A percentile compares a stretch with the other conserved stretches of the same genome.
Evolutionary conservation across 768 basidiomycete genomes (phyloP).

Genomic region (Suillus spraguei): DNA sequence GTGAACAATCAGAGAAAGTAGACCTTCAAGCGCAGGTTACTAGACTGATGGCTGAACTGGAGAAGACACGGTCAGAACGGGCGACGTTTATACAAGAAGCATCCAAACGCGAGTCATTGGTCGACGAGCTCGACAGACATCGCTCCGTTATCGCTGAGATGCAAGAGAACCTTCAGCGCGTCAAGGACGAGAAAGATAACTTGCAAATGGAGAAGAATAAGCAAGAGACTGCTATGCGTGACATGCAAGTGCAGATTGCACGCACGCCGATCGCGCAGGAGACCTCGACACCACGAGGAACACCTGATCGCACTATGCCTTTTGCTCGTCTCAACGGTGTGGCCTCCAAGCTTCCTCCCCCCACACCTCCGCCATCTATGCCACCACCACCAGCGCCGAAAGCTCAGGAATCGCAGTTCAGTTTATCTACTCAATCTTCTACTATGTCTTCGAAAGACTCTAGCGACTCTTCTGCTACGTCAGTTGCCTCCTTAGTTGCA

Average conservation of each 20-base stretch:
- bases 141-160: conserved; percentile 75
- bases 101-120: conserved; percentile 74
- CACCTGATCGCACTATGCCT: conserved; percentile 52
- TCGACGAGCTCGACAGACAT: conserved; percentile 75
- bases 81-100: conserved; percentile 68
- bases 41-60: conserved; percentile 59
- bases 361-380: conserved; percentile 79
- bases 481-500: conserved; percentile 49
- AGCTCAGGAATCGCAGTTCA: conserved; percentile 52
- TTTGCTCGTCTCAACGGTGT: conserved; percentile 63
- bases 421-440: conserved; percentile 64
- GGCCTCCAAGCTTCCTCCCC: conserved; percentile 81
- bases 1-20: conserved; percentile 40
- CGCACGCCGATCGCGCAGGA: conserved; percentile 47
- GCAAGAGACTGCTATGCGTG: conserved; percentile 70
- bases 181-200: conserved; percentile 81
- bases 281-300: conserved; percentile 53
- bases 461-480: conserved; percentile 67
- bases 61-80: conserved; percentile 58
- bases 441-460: conserved; percentile 68
- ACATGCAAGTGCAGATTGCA: conserved; percentile 73
- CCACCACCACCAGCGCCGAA: conserved; percentile 82
- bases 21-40: conserved; percentile 45
- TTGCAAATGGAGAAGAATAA: conserved; percentile 72
- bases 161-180: conserved; percentile 75